Base-by-base conservation (phyloP, 371 early-diverging fungal genomes). In the Rhizomucor pusillus region DNA sequence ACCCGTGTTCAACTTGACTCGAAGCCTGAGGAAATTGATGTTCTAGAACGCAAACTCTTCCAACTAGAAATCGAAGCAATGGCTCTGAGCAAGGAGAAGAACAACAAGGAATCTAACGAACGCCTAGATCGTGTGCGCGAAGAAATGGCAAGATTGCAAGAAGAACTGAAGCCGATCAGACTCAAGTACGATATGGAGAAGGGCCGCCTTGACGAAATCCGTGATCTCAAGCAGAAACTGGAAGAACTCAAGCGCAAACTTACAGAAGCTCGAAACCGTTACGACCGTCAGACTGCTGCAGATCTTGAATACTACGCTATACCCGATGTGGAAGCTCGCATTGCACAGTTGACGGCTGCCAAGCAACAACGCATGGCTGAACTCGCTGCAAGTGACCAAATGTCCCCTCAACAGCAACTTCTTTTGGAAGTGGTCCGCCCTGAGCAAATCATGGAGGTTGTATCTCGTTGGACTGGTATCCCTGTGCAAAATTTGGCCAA, bases 61-160 rank as follows among this genome's bases (percentile, higher is more conserved):
- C 96, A 94, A 72, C 81, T 97, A 12, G 96, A 98, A 65, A 91
- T 98, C 55, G 98, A 98, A 71, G 92, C 90, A 43, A 91, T 91
- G 16, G 98, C 98, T 0, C 71, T 98, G 36, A 77, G 80, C 46
- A 95, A 95, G 74, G 98, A 98, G 63, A 92, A 93, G 75, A 92
- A 92, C 66, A 73, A 82, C 43, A 84, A 85, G 16, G 79, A 79
- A 20, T 86, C 88, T n/a, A 77, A 88, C 47, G 84, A 86, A 41
- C 89, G 97, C 9, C 77, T 95, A 14, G 63, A 72, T 20, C 80
- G 83, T 51, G 93, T 94, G 23, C 79, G 86, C 23, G 87, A 90
- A 59, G 94, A 97, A 63, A 90, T 97, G 71, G 69, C 87, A 0
- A 78, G 76, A 36, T 70, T 97, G 16, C 72, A 87, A 19, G 97